Percentiles rank a stretch among this genome's conserved stretches.
These are phyloP conservation scores for Aegilops longissima DNA, from an alignment of 176 grass and related monocot species.

Conservation along the genomic window DNA sequence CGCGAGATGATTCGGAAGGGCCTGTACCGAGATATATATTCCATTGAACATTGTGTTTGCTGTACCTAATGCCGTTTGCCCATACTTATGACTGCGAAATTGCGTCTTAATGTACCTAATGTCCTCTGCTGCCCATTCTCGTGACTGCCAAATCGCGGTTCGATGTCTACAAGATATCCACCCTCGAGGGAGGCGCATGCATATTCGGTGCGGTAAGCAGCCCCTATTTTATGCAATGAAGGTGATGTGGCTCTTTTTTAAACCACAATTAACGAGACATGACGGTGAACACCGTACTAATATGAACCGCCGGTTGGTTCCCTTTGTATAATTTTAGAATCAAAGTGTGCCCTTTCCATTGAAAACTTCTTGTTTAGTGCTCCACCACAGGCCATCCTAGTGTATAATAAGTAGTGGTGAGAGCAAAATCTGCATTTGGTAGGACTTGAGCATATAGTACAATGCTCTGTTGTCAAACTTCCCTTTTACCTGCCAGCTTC, in stretches of 20 bases:
- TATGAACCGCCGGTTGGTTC: not conserved
- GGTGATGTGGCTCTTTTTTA: not conserved
- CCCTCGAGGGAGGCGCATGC: not conserved
- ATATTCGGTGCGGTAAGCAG: not conserved
- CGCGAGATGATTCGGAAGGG: not conserved
- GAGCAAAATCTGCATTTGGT: not conserved
- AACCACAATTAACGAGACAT: slow-evolving; percentile 4
- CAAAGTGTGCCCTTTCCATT: not conserved
- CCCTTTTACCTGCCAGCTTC: not conserved
- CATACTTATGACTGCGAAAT: slow-evolving; percentile 26
- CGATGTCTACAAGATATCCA: no score
- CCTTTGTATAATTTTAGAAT: not conserved
- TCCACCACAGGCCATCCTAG: not conserved
- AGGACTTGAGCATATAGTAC: not conserved
- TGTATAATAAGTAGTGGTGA: not conserved
- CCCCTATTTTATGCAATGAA: not conserved
- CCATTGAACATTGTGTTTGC: not conserved
- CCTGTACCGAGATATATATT: not conserved
- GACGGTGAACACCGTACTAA: not conserved
- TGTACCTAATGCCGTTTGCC: slow-evolving; percentile 35
- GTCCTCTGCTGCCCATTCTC: slow-evolving; percentile 19
- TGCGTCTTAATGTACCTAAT: slow-evolving; percentile 30
- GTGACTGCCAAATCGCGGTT: not conserved
- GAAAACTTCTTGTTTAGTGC: not conserved
- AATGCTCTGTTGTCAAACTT: not conserved